Evolutionary conservation across 805 yeast species (phyloP).

Genomic region (Pichia scutulata): DNA sequence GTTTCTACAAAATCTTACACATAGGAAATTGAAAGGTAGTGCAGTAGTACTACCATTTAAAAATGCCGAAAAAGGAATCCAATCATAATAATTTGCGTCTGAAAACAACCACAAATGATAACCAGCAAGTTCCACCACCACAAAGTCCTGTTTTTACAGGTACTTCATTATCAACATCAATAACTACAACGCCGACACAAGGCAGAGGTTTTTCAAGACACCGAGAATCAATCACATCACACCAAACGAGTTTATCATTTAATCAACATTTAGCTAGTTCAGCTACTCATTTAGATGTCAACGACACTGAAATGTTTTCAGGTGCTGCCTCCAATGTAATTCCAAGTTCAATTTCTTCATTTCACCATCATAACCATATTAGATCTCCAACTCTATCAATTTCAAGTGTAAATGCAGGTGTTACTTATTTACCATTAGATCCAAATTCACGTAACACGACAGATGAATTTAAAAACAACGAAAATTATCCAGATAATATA

Average conservation of each 20-base stretch:
- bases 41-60: background rate
- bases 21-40: background rate
- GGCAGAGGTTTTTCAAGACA: constrained; percentile 24
- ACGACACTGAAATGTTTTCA: constrained; percentile 62
- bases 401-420: background rate
- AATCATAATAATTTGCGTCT: background rate
- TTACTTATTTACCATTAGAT: constrained; percentile 5
- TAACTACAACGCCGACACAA: background rate
- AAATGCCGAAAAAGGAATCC: background rate
- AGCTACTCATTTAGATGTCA: constrained; percentile 39
- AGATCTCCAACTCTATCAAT: constrained; percentile 19
- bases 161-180: background rate
- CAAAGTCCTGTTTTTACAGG: background rate
- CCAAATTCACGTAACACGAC: background rate
- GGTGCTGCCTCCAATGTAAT: constrained; percentile 72
- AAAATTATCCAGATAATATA: background rate
- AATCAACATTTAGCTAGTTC: constrained; percentile 2
- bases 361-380: constrained; percentile 47
- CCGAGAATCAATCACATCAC: constrained; percentile 25
- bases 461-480: constrained; percentile 6
- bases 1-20: background rate
- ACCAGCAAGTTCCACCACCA: background rate
- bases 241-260: constrained; percentile 9
- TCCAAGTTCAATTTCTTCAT: constrained; percentile 71
- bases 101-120: background rate